These are phyloP conservation scores for Saussurea involucrata DNA, from an alignment of 129 eudicot genomes.

Conservation along the genomic window DNA sequence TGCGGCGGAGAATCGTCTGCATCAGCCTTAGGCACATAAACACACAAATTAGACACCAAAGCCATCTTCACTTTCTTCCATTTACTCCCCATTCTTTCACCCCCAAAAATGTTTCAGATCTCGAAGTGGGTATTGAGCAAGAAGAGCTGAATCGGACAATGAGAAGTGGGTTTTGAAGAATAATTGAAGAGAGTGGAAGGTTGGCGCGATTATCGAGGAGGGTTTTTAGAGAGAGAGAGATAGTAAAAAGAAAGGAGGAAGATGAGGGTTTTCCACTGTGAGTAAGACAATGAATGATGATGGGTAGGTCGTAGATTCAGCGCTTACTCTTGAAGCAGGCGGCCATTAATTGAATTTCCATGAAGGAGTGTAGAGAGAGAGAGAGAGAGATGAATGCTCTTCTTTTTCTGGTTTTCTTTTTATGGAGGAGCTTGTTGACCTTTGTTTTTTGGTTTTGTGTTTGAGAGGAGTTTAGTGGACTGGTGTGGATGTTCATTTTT, in stretches of 20 bases:
- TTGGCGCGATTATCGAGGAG: conserved; percentile 36
- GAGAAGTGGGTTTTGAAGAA: conserved; percentile 18
- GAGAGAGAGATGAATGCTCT: conserved; percentile 14
- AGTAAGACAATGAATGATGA: conserved; percentile 1
- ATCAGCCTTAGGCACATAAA: conserved; percentile 40
- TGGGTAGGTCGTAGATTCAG: conserved; percentile 26
- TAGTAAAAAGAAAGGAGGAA: background rate
- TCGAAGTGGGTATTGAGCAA: conserved; percentile 18
- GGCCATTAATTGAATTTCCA: conserved; percentile 19
- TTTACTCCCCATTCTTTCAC: conserved; percentile 57
- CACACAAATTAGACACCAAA: conserved; percentile 72
- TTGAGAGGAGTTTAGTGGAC: conserved; percentile 18
- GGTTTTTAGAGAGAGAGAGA: conserved; percentile 19
- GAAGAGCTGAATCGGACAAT: background rate
- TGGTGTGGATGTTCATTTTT: conserved; percentile 19
- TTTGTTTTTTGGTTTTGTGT: conserved; percentile 23
- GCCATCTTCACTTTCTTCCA: conserved; percentile 80
- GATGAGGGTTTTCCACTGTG: conserved; percentile 7
- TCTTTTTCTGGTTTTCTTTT: conserved; percentile 5
- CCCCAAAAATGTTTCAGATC: conserved; percentile 10
- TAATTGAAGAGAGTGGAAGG: conserved; percentile 32
- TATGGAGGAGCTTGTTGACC: conserved; percentile 23
- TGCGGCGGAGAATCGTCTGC: conserved; percentile 38
- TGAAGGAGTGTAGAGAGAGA: background rate
- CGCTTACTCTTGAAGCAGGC: conserved; percentile 9